phyloP scores from a whole-genome alignment of 345 rosid species.

The Lepidium aucheri region DNA sequence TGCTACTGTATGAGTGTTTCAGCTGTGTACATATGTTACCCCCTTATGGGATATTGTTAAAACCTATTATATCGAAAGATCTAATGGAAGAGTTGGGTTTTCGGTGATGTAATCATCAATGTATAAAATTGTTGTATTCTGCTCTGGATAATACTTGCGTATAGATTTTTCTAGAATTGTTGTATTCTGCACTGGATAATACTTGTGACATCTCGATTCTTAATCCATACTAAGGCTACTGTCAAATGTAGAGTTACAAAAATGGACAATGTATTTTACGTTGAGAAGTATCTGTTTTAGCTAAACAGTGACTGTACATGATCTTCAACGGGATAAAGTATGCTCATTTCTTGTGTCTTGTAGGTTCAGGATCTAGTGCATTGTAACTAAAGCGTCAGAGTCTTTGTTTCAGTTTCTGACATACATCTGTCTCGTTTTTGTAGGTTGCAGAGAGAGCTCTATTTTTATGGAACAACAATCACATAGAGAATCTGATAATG shows the following conservation, averaged over 20 bases:
- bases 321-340: background rate
- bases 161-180: too few species aligned
- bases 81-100: background rate
- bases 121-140: background rate
- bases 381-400: background rate
- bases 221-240: background rate
- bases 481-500: constrained; percentile 56
- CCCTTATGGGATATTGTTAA: background rate
- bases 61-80: background rate
- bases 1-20: background rate
- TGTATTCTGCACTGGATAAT: too few species aligned
- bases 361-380: constrained; percentile 1
- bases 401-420: constrained; percentile 3
- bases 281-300: background rate
- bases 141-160: background rate
- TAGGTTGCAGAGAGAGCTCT: constrained; percentile 77
- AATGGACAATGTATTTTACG: background rate
- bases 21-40: background rate
- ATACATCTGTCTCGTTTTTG: constrained; percentile 4
- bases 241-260: background rate
- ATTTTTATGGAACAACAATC: constrained; percentile 69
- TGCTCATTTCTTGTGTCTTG: background rate
- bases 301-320: background rate
- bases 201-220: too few species aligned
- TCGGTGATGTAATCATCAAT: background rate